Evolutionary conservation across 2,329 filamentous ascomycete genomes (phyloP), one percentile per base, ranked within the genome.

Genomic region (Penicillium sp.): DNA sequence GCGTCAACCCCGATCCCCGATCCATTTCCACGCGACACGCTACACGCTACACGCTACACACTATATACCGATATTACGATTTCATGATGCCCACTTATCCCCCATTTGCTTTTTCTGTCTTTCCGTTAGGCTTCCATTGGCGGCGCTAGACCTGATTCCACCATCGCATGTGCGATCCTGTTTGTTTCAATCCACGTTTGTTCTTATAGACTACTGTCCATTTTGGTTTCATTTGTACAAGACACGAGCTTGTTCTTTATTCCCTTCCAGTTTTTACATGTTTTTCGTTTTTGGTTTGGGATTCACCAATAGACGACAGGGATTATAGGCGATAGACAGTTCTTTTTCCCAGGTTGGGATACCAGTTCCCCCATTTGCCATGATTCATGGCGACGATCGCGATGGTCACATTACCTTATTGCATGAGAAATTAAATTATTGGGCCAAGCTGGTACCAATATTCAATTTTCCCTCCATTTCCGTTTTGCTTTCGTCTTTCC

Each of bases 51-150:
- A 47, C 14, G 45, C 45, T 47, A 47, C 45, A 47, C 23, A 29
- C 35, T n/a, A 46, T 29, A 23, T 43, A 33, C 52, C 52, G 44
- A 48, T 43, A 9, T 54, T 43, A 54, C 45, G 52, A 54, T 48
- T 23, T 27, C 33, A 54, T 35, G 52, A 55, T 25, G 39, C 50
- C 53, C 23, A 31, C 19, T 29, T 50, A 29, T 44, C 33, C 46
- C 33, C 23, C 25, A 25, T 11, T 51, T 45, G 19, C 43, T 31
- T 16, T 53, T 16, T 31, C 21, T 23, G n/a, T 35, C 26, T 25
- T 45, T 47, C 19, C 6, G 49, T 48, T 37, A 29, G n/a, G 33
- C 29, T 23, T 48, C n/a, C n/a, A 39, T 25, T 50, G 47, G 45
- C 45, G 46, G 46, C 46, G 27, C 39, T 42, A 23, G 1, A 42